phyloP scores from a whole-genome alignment of 371 early-diverging fungal genomes.

The Rhizopus microsporus region DNA sequence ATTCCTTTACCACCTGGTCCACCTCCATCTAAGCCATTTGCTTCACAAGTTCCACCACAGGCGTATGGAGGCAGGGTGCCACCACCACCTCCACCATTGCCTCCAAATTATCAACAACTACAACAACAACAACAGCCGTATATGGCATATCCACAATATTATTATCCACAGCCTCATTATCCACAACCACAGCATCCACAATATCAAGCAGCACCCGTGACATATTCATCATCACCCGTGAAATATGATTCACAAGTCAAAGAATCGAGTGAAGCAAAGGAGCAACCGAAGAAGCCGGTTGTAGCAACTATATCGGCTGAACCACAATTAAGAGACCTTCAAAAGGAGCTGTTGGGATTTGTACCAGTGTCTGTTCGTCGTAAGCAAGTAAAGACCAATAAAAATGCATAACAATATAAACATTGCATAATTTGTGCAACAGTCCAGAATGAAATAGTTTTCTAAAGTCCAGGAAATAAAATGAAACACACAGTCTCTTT shows the following conservation, averaged over 20 bases:
- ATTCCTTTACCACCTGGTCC: slow-evolving; percentile 51
- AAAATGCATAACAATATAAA: slow-evolving; percentile 22
- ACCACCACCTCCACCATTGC: slow-evolving; percentile 20
- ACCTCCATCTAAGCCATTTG: slow-evolving; percentile 42
- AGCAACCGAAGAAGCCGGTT: slow-evolving; percentile 14
- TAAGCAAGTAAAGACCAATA: slow-evolving; percentile 48
- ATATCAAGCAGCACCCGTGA: slow-evolving; percentile 3
- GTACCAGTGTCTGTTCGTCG: slow-evolving; percentile 65
- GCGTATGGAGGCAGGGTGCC: not conserved
- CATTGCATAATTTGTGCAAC: slow-evolving; percentile 3
- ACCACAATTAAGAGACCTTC: slow-evolving; percentile 64
- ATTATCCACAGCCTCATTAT: slow-evolving; percentile 6
- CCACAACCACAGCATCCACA: slow-evolving; percentile 8
- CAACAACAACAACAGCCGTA: too few species aligned
- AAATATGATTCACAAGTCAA: slow-evolving; percentile 10
- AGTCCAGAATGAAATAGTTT: slow-evolving; percentile 1
- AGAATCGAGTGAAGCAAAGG: not conserved
- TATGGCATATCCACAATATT: slow-evolving; percentile 6
- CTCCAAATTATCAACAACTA: not conserved
- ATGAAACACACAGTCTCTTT: not conserved
- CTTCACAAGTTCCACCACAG: slow-evolving; percentile 16
- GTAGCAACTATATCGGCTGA: slow-evolving; percentile 62
- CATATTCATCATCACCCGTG: slow-evolving; percentile 11
- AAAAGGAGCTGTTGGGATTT: slow-evolving; percentile 60
- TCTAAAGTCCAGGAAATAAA: too few species aligned